phyloP scores from a whole-genome alignment of 1,139 yeast species.

The Groenewaldozyma auringiensis region DNA sequence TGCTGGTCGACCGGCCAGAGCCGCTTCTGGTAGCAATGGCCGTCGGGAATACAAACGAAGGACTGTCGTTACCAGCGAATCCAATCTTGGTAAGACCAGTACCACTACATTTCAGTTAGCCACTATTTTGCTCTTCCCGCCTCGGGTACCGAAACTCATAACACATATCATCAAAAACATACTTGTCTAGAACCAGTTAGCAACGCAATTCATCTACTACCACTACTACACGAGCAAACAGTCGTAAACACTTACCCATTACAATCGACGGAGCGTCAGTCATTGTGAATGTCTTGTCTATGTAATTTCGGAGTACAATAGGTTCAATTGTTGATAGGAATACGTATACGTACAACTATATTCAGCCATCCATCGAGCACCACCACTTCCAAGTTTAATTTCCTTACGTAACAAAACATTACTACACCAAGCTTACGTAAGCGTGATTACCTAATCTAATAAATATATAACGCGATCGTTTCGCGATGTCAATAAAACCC shows the following conservation, averaged over 20 bases:
- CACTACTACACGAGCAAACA: no score
- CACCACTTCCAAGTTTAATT: no score
- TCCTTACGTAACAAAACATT: no score
- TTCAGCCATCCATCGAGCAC: no score
- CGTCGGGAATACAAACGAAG: slow-evolving; percentile 95
- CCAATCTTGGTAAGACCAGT: slow-evolving; percentile 97
- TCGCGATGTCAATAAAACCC: no score
- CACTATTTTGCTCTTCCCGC: neutral
- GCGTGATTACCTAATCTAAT: no score
- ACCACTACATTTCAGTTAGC: slow-evolving; percentile 45
- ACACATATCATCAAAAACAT: neutral
- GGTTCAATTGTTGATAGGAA: no score
- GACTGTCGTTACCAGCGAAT: slow-evolving; percentile 97
- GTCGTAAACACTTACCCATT: slow-evolving; percentile 11
- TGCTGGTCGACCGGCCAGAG: slow-evolving; percentile 29
- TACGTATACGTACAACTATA: no score
- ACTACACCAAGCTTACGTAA: no score
- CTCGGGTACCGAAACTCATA: neutral
- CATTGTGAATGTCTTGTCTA: slow-evolving; percentile 6
- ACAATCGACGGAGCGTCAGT: slow-evolving; percentile 14
- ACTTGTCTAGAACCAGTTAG: slow-evolving; percentile 1
- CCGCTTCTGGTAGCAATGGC: slow-evolving; percentile 75
- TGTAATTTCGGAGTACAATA: no score
- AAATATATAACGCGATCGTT: no score
- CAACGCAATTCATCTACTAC: neutral